A percentile compares a stretch with the other conserved stretches of the same genome.
These are phyloP conservation scores for Zea mays DNA, from an alignment of 176 grass and related monocot species.

Conservation along the genomic window Zm-B73-REFERENCE-NAM-5.0 NC_050100.1:35964501-35965000, in stretches of 20 bases:
- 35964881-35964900: not conserved
- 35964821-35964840: not conserved
- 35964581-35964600: not conserved
- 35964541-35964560: not conserved
- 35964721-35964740: not conserved
- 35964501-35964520: not conserved
- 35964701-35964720: not conserved
- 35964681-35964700: not conserved
- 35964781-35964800: not conserved
- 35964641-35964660: not conserved
- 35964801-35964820: not conserved
- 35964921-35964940: not conserved
- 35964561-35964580: not conserved
- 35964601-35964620: not conserved
- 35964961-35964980: not conserved
- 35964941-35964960: not conserved
- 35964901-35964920: not conserved
- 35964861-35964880: not conserved
- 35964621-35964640: not conserved
- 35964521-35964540: not conserved
- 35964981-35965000: not conserved
- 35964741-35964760: not conserved
- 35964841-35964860: not conserved
- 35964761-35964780: not conserved
- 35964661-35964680: not conserved